A percentile compares a stretch with the other conserved stretches of the same genome.
phyloP scores from a whole-genome alignment of 108 stramenopile species.

The Nannochloropsis salina region DNA sequence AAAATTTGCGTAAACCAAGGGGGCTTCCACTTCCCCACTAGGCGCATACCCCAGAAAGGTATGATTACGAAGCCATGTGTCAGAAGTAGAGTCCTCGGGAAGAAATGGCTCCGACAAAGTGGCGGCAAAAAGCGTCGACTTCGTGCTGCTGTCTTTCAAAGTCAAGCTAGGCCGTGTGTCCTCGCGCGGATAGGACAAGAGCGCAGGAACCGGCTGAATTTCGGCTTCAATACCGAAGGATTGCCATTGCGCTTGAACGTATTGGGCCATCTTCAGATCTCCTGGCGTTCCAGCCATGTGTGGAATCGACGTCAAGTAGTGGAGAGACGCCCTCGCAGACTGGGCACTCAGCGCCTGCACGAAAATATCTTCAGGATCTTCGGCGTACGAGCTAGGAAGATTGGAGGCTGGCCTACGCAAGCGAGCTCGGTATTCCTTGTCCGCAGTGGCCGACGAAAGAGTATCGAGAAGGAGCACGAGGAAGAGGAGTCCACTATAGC shows the following conservation, averaged over 20 bases:
- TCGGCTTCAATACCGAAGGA: conserved; percentile 50
- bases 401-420: too few species aligned
- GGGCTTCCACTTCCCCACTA: conserved; percentile 49
- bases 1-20: conserved; percentile 63
- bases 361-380: conserved; percentile 14
- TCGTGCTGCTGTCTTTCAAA: conserved; percentile 22
- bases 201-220: conserved; percentile 52
- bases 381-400: too few species aligned
- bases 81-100: conserved; percentile 55
- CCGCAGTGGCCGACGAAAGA: too few species aligned
- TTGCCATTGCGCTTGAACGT: conserved; percentile 46
- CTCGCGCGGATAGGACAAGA: conserved; percentile 56
- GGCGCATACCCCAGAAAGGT: conserved; percentile 64
- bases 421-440: too few species aligned
- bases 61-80: conserved; percentile 60
- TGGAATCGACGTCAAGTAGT: conserved; percentile 44
- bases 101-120: conserved; percentile 54
- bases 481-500: too few species aligned
- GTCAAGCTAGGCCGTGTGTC: conserved; percentile 27
- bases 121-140: conserved; percentile 47
- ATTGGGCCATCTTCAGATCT: conserved; percentile 60
- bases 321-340: conserved; percentile 28
- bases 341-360: conserved; percentile 29
- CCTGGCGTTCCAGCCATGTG: conserved; percentile 63
- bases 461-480: too few species aligned